These are phyloP conservation scores for Salicornia ramosissima DNA, from an alignment of 148 eudicot species.

Conservation along the genomic window DNA sequence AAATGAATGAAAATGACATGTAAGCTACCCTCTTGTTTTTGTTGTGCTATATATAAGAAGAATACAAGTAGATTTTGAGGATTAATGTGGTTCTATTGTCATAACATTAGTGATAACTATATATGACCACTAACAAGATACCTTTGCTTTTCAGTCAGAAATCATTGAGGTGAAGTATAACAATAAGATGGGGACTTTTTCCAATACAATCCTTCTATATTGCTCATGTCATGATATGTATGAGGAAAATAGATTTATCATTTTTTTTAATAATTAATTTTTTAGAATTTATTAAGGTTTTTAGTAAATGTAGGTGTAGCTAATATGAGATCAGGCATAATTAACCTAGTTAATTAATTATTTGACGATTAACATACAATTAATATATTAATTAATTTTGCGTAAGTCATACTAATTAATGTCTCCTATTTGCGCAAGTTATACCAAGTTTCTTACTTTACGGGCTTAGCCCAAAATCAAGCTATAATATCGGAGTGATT, in stretches of 20 bases:
- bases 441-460: too few relatives aligned
- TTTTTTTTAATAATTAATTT: too few relatives aligned
- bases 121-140: conserved; percentile 36
- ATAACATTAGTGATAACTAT: conserved; percentile 31
- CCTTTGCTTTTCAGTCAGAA: conserved; percentile 11
- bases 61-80: conserved; percentile 19
- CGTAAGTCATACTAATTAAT: too few relatives aligned
- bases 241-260: not conserved
- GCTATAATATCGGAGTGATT: too few relatives aligned
- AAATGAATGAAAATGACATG: conserved; percentile 34
- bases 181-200: conserved; percentile 20
- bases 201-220: not conserved
- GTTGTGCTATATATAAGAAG: conserved; percentile 1
- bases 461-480: too few relatives aligned
- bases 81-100: conserved; percentile 28
- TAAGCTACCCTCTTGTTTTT: conserved; percentile 37
- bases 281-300: too few relatives aligned
- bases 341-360: too few relatives aligned
- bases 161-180: conserved; percentile 26
- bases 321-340: too few relatives aligned
- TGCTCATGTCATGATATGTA: not conserved
- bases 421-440: too few relatives aligned
- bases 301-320: too few relatives aligned
- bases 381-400: too few relatives aligned
- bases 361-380: too few relatives aligned